Evolutionary conservation across 192 early-diverging fungal species (phyloP).

Genomic region (Mortierella claussenii): DNA sequence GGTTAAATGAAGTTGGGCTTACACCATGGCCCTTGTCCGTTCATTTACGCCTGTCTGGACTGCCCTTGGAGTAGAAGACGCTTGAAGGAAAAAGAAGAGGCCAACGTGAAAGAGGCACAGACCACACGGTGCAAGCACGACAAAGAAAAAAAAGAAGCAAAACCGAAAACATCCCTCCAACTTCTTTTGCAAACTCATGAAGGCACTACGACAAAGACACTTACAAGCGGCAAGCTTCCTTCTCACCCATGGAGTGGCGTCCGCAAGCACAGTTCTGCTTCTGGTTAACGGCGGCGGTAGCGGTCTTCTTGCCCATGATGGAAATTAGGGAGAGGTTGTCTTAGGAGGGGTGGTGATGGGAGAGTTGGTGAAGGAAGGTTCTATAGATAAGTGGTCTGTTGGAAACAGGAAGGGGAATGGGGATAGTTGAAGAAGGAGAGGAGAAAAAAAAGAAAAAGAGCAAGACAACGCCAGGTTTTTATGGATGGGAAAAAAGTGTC

Average conservation of each 20-base stretch:
- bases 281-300: slow-evolving; percentile 35
- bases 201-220: too few relatives aligned
- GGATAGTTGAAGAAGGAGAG: slow-evolving; percentile 11
- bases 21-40: neutral
- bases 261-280: slow-evolving; percentile 52
- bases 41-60: too few relatives aligned
- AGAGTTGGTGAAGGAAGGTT: neutral
- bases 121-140: neutral
- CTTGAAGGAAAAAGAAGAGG: neutral
- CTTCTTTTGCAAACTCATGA: too few relatives aligned
- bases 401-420: neutral
- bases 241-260: slow-evolving; percentile 49
- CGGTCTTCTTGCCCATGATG: slow-evolving; percentile 46
- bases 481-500: slow-evolving; percentile 25
- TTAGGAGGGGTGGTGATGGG: neutral
- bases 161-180: neutral
- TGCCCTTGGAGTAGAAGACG: too few relatives aligned
- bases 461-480: neutral
- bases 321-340: too few relatives aligned
- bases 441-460: slow-evolving; percentile 8
- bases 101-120: neutral
- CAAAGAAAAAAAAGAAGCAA: neutral
- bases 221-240: slow-evolving; percentile 55
- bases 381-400: neutral
- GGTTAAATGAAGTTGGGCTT: too few relatives aligned